Evolutionary conservation across 1,139 yeast species (phyloP).

Genomic region (Kurtzmaniella quercitrusa): DNA sequence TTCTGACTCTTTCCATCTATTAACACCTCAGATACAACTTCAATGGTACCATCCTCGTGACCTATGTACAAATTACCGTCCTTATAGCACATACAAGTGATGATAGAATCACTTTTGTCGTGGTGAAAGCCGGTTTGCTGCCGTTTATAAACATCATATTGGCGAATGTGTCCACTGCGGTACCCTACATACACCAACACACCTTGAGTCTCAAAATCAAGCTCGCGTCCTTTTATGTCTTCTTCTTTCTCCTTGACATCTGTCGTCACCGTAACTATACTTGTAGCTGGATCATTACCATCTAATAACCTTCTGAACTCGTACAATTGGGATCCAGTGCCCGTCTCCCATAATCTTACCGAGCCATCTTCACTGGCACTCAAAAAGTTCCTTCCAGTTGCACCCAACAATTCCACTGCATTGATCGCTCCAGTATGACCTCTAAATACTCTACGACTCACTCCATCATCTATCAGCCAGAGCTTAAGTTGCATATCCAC

Average conservation of each 20-base stretch:
- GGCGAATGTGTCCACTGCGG: conserved; percentile 37
- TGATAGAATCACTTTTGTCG: conserved; percentile 2
- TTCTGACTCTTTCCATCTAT: neutral
- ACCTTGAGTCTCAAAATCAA: conserved; percentile 37
- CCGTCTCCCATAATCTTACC: conserved; percentile 65
- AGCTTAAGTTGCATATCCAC: conserved; percentile 52
- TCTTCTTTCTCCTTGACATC: conserved; percentile 5
- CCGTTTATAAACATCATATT: conserved; percentile 20
- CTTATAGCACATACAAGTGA: conserved; percentile 13
- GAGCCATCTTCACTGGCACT: conserved; percentile 51
- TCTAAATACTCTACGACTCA: conserved; percentile 43
- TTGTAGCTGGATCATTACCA: conserved; percentile 27
- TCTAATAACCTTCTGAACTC: conserved; percentile 31
- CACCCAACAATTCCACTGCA: conserved; percentile 46
- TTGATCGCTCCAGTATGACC: conserved; percentile 47
- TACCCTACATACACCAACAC: conserved; percentile 36
- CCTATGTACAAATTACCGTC: conserved; percentile 20
- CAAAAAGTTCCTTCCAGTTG: conserved; percentile 58
- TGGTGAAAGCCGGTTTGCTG: conserved; percentile 11
- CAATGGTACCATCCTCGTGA: conserved; percentile 16
- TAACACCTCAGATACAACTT: neutral
- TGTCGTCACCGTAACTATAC: conserved; percentile 12
- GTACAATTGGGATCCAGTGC: conserved; percentile 43
- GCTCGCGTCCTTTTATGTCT: neutral
- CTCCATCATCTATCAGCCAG: conserved; percentile 58